Evolutionary conservation across 2,329 filamentous ascomycete genomes (phyloP).

Genomic region (Colletotrichum sp.): DNA sequence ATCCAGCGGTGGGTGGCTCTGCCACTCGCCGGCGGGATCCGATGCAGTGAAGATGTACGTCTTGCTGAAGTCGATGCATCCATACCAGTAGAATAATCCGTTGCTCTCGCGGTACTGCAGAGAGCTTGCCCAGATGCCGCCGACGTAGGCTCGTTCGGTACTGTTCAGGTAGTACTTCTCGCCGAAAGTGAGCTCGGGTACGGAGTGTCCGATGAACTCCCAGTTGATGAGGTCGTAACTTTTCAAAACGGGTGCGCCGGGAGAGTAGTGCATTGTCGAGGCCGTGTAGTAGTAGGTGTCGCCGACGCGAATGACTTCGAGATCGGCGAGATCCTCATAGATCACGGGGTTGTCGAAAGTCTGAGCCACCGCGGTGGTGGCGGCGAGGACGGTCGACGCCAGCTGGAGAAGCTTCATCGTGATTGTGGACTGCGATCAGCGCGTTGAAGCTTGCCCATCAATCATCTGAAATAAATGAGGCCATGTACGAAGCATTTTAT

Average conservation of each 20-base stretch:
- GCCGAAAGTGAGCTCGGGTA: conserved; percentile 44
- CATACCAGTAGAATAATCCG: conserved; percentile 23
- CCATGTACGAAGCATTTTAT: not conserved
- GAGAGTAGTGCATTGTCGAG: conserved; percentile 54
- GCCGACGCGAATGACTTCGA: conserved; percentile 48
- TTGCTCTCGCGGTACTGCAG: conserved; percentile 32
- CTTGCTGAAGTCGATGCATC: conserved; percentile 19
- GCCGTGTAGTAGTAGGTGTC: conserved; percentile 51
- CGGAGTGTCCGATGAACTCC: conserved; percentile 39
- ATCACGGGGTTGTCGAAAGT: conserved; percentile 52
- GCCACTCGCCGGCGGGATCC: conserved; percentile 12
- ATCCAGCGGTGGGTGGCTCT: not conserved
- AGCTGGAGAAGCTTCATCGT: not conserved
- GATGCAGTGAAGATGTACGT: conserved; percentile 22
- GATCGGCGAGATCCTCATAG: conserved; percentile 56
- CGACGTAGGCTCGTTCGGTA: conserved; percentile 49
- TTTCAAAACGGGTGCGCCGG: conserved; percentile 53
- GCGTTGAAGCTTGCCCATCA: not conserved
- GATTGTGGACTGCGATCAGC: not conserved
- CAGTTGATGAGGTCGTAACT: conserved; percentile 56
- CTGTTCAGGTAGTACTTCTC: conserved; percentile 48
- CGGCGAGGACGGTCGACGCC: not conserved
- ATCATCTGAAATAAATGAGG: not conserved
- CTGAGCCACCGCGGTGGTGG: not conserved
- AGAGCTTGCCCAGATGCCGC: conserved; percentile 59